A percentile compares a stretch with the other conserved stretches of the same genome.
Conservation (phyloP, 139 green algal species). For the Tetradesmus lagerheimii region DNA sequence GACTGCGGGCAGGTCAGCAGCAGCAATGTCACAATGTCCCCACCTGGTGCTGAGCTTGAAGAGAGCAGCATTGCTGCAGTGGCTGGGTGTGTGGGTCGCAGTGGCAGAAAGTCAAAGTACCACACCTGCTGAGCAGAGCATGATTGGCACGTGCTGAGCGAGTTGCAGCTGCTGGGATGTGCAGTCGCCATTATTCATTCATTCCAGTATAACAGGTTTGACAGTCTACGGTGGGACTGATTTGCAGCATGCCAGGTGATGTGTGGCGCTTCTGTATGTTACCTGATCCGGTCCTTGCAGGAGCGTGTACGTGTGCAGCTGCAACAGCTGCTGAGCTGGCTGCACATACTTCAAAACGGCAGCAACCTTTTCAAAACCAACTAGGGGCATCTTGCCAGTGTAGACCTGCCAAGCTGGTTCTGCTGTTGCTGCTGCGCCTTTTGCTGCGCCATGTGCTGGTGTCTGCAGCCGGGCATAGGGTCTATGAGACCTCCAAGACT, state of each 20-base stretch:
- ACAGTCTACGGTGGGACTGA: too few relatives aligned
- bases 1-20: too few relatives aligned
- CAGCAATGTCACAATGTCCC: not conserved
- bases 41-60: constrained; percentile 10
- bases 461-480: not conserved
- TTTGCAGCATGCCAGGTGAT: not conserved
- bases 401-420: constrained; percentile 13
- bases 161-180: too few relatives aligned
- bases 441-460: not conserved
- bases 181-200: too few relatives aligned
- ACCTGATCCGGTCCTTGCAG: constrained; percentile 25
- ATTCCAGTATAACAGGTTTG: too few relatives aligned
- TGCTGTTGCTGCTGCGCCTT: not conserved
- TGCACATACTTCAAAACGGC: constrained; percentile 5
- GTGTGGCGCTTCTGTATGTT: too few relatives aligned
- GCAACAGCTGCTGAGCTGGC: not conserved
- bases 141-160: too few relatives aligned
- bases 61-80: constrained; percentile 19
- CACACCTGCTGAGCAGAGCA: constrained; percentile 20
- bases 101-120: constrained; percentile 42
- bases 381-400: constrained; percentile 18
- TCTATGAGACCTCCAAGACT: not conserved
- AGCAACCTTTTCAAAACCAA: constrained; percentile 18
- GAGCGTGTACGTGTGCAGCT: constrained; percentile 29
- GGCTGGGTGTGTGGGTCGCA: not conserved